These are phyloP conservation scores for Penicillium bialowiezense DNA, from an alignment of 495 filamentous ascomycete genomes.

Conservation along the genomic window DNA sequence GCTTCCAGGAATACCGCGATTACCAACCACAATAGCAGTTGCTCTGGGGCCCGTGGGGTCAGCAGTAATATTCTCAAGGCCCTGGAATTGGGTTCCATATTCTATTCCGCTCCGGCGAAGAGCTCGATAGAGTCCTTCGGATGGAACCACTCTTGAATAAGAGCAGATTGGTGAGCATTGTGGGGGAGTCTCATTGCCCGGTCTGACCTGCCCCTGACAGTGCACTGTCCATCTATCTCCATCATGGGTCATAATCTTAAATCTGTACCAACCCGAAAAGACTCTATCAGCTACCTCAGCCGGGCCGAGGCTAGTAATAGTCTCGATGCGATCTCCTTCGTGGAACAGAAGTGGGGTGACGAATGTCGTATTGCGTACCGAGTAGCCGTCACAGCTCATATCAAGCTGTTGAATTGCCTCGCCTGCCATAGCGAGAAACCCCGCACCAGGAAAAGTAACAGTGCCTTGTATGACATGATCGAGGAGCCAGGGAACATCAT, in stretches of 20 bases:
- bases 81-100: conserved; percentile 30
- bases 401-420: conserved; percentile 41
- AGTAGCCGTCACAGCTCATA: conserved; percentile 15
- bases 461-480: conserved; percentile 40
- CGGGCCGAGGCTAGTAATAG: conserved; percentile 35
- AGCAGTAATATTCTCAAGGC: conserved; percentile 25
- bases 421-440: conserved; percentile 45
- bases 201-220: conserved; percentile 35
- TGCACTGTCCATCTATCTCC: conserved; percentile 38
- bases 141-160: conserved; percentile 3
- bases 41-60: conserved; percentile 5
- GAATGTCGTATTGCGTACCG: conserved; percentile 16
- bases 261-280: conserved; percentile 43
- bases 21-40: conserved; percentile 2
- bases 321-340: conserved; percentile 15
- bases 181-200: not conserved
- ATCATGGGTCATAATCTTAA: conserved; percentile 37
- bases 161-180: not conserved
- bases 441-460: conserved; percentile 49
- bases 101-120: conserved; percentile 37
- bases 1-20: conserved; percentile 1
- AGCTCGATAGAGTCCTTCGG: conserved; percentile 19
- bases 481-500: conserved; percentile 45
- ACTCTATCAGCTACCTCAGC: conserved; percentile 27
- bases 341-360: conserved; percentile 26